Evolutionary conservation across 2,329 filamentous ascomycete species (phyloP), one percentile per base, ranked within the genome.

Genomic region (Penicillium sp.): DNA sequence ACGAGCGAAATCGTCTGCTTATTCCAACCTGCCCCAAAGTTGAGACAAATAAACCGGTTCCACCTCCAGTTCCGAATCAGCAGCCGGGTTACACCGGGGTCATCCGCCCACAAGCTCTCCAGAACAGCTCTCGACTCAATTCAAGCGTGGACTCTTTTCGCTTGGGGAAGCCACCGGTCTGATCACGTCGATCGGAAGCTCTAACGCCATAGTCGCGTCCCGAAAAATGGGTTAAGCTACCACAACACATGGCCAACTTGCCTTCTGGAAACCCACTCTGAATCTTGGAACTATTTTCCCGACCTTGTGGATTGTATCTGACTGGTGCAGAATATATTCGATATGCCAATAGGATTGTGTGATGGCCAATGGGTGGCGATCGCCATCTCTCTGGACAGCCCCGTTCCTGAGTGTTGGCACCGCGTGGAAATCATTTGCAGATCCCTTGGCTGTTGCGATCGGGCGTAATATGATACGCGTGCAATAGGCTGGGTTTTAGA

Each of bases 401-500:
- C 10, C 10, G 26, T 10, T 27, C 26, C 26, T 10, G 26, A 27
- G 26, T n/a, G n/a, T 40, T 24, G 13, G 26, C 23, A 13, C 39
- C 39, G 23, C 24, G 15, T 29, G 39, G 17, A 13, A 42, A 42
- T 42, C 39, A 23, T 20, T 42, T 24, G 39, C 39, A 42, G 39
- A 42, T 42, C 39, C 20, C 24, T 42, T 42, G 24, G 24, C 24
- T 20, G 26, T 42, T 29, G 12, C 24, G 17, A n/a, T 29, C 26
- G 39, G 7, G 26, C 24, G n/a, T n/a, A 42, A 20, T n/a, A n/a
- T 42, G 7, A 10, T 20, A 42, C 23, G 39, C 17, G 23, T 18
- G 26, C n/a, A 10, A 27, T 42, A 42, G 39, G 39, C 24, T 29
- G 39, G 39, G 15, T 42, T 42, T 42, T 42, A 27, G 39, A 42